Base-by-base conservation (phyloP, 345 rosid species). In the Firmiana major region DNA sequence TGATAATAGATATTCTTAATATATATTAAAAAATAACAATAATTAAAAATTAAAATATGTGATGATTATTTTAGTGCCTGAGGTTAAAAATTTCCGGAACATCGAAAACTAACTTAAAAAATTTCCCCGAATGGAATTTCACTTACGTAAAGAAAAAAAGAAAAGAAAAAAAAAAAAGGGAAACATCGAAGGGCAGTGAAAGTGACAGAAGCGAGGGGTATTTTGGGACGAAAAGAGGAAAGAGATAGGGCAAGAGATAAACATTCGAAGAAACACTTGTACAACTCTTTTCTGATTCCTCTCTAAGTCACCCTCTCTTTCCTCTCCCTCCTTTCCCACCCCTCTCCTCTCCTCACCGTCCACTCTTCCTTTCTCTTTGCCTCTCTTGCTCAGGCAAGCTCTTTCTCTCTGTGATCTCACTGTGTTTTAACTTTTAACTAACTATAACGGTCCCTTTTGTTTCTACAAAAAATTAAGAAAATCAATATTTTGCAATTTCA, bases 391-490 rank as follows among this genome's bases (percentile, higher is more conserved):
- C 73, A 28, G 67, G 67, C 31, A 28, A 63, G 81, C 34, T 31
- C 74, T 67, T 53, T 73, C 75, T 57, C 67, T 77, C 22, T 42
- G 17, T 60, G 71, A 67, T 40, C 70, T 64, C 70, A 31, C 70
- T 67, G 53, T 38, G 7, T 24, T 67, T 36, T 3, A 36, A 36
- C 40, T 36, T 1, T 38, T 38, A 36, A 62, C 34, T 64, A 19
- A 40, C 17, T 28, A 13, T 67, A 42, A 17, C 51, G 19, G 21
- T 16, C 55, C 31, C 66, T 75, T 45, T 26, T 15, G 53, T 58
- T 58, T 28, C 36, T 42, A 17, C 22, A n/a, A 24, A 42, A 3
- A 49, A 36, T 3, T 36, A 36, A 36, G 6, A 13, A 13, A 49
- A 49, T 42, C 54, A 49, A 15, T 3, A 49, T 2, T 0, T 15